Evolutionary conservation across 352 stramenopile species (phyloP), one percentile per base, ranked within the genome.

Genomic region (Phytopythium cucurbitacearum): DNA sequence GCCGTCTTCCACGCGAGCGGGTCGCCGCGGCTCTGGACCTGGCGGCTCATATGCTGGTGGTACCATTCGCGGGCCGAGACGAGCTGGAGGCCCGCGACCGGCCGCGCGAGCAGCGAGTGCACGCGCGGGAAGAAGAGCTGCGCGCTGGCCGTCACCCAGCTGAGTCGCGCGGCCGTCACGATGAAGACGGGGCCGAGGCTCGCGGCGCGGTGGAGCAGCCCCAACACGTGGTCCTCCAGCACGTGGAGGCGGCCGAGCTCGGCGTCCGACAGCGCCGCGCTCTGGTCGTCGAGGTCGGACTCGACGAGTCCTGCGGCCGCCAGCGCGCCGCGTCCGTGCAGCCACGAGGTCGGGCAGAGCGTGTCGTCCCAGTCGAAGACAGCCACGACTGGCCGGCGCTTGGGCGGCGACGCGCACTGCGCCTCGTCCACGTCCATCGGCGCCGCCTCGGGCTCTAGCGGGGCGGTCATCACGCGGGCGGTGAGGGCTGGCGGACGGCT

Each of bases 281-380:
- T 28, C 21, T 28, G 21, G 21, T 28, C 21, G 2, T 28, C 21
- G 21, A 28, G 47, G n/a, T 56, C 62, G 21, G 42, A 51, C 7
- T 81, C 56, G 13, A 82, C 52, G 38, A 85, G 61, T 10, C 69
- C 60, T 36, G 79, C 57, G 7, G 64, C 57, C 0, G 71, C 71
- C 35, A 87, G 61, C 21, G 83, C 53, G 5, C 69, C 73, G 8
- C 73, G 63, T 5, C 52, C 52, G 40, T 78, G 69, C 46, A 87
- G 60, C 76, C 76, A 87, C 43, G 59, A 77, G 59, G 71, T 80
- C 6, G 76, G 76, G 36, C 76, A 87, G 5, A 87, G 62, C 28
- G 76, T 87, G 63, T 87, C 76, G 39, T 87, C 76, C 76, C 76
- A 87, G 58, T 87, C 76, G 33, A 87, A 82, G 34, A 87, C 63